Percentiles rank a stretch among this genome's conserved stretches.
Conservation (phyloP, 2,329 filamentous ascomycete species). For the Penicillium digitatum region DNA sequence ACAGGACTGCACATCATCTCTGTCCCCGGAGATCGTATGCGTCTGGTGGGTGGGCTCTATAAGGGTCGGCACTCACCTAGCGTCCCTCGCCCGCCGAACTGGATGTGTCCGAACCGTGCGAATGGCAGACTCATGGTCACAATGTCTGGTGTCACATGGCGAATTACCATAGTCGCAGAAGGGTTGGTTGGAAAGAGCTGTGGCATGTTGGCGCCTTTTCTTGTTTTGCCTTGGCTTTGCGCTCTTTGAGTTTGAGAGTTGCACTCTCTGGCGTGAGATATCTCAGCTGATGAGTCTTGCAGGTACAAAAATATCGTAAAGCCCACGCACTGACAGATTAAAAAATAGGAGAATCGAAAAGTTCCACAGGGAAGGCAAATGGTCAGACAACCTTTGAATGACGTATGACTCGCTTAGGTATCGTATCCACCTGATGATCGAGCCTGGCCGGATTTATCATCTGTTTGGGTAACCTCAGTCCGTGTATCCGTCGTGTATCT, state of each 20-base stretch:
- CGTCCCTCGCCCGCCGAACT: slow-evolving; percentile 82
- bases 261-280: slow-evolving; percentile 11
- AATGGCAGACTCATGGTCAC: slow-evolving; percentile 66
- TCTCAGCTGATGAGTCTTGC: slow-evolving; percentile 1
- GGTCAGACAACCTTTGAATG: neutral
- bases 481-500: too few species aligned
- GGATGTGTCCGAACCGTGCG: slow-evolving; percentile 70
- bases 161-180: slow-evolving; percentile 82
- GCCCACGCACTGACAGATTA: neutral
- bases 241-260: neutral
- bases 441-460: slow-evolving; percentile 4
- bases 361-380: neutral
- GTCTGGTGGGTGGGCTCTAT: slow-evolving; percentile 1
- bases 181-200: slow-evolving; percentile 67
- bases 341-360: neutral
- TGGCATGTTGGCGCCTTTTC: slow-evolving; percentile 20
- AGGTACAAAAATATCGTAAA: neutral
- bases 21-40: neutral
- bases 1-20: neutral
- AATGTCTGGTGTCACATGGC: slow-evolving; percentile 73
- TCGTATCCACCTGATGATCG: neutral
- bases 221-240: neutral
- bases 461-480: neutral
- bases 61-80: slow-evolving; percentile 56
- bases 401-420: neutral